A percentile compares a stretch with the other conserved stretches of the same genome.
Conservation (phyloP, 768 basidiomycete genomes). For the Tricholoma terreum region DNA sequence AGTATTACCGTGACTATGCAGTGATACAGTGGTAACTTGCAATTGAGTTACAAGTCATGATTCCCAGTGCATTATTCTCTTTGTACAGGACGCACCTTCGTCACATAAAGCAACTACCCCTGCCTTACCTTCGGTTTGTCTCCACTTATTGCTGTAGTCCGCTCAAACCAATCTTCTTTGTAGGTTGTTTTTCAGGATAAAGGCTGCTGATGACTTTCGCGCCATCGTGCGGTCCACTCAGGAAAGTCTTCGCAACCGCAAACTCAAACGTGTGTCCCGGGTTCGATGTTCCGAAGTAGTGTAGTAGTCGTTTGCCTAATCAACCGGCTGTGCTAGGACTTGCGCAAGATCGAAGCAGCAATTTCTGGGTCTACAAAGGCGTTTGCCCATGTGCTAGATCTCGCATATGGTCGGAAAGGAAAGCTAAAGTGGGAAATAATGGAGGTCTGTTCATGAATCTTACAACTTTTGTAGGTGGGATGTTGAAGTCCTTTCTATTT, state of each 20-base stretch:
- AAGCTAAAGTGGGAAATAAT: conserved; percentile 67
- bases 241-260: conserved; percentile 30
- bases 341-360: conserved; percentile 51
- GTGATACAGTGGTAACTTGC: background rate
- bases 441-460: conserved; percentile 42
- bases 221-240: conserved; percentile 37
- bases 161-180: conserved; percentile 4
- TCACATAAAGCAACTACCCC: conserved; percentile 39
- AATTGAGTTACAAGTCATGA: too few species aligned
- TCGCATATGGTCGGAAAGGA: conserved; percentile 77
- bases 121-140: conserved; percentile 41
- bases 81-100: conserved; percentile 43
- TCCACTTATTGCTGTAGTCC: background rate
- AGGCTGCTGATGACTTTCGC: conserved; percentile 56
- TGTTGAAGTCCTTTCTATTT: background rate
- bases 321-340: conserved; percentile 39
- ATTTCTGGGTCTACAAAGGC: conserved; percentile 47
- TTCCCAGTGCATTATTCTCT: conserved; percentile 20
- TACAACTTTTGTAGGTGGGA: background rate
- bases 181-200: conserved; percentile 66
- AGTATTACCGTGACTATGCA: background rate
- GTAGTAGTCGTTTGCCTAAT: background rate
- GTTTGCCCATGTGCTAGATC: conserved; percentile 56
- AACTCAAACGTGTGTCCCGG: conserved; percentile 50
- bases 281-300: conserved; percentile 27